A percentile compares a stretch with the other conserved stretches of the same genome.
Evolutionary conservation across 2,329 filamentous ascomycete genomes (phyloP).

Genomic region (Diaporthe ampelina): DNA sequence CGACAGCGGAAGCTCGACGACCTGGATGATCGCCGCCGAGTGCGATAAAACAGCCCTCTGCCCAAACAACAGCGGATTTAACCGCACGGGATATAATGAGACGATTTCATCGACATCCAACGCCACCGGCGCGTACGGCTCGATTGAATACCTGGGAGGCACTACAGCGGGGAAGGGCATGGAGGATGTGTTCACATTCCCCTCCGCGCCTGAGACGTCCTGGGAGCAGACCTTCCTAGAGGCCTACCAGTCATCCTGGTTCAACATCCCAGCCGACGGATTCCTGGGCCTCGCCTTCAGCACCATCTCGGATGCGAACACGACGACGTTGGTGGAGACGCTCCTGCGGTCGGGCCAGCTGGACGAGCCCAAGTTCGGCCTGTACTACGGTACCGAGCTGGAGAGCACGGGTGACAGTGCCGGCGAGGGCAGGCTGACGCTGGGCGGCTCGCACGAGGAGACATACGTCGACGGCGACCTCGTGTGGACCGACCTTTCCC

Average conservation of each 20-base stretch:
- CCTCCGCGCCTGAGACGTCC: constrained; percentile 33
- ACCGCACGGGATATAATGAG: constrained; percentile 48
- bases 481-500: constrained; percentile 41
- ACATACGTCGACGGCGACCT: constrained; percentile 47
- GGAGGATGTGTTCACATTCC: constrained; percentile 47
- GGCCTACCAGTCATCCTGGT: constrained; percentile 50
- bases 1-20: constrained; percentile 53
- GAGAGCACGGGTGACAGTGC: constrained; percentile 40
- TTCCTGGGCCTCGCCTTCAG: constrained; percentile 54
- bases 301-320: constrained; percentile 49
- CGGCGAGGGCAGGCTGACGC: constrained; percentile 49
- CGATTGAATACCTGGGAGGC: constrained; percentile 52
- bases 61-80: constrained; percentile 46
- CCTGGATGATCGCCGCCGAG: constrained; percentile 50
- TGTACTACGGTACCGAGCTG: constrained; percentile 48
- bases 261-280: constrained; percentile 49
- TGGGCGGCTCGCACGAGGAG: constrained; percentile 52
- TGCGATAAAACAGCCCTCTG: constrained; percentile 47
- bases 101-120: constrained; percentile 46
- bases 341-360: constrained; percentile 49
- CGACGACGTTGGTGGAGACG: constrained; percentile 51
- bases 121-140: constrained; percentile 43
- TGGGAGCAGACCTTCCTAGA: constrained; percentile 51
- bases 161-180: constrained; percentile 45
- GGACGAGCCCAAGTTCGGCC: constrained; percentile 50